phyloP scores from a whole-genome alignment of 352 stramenopile species.

The Phytophthora cryptogea region DNA sequence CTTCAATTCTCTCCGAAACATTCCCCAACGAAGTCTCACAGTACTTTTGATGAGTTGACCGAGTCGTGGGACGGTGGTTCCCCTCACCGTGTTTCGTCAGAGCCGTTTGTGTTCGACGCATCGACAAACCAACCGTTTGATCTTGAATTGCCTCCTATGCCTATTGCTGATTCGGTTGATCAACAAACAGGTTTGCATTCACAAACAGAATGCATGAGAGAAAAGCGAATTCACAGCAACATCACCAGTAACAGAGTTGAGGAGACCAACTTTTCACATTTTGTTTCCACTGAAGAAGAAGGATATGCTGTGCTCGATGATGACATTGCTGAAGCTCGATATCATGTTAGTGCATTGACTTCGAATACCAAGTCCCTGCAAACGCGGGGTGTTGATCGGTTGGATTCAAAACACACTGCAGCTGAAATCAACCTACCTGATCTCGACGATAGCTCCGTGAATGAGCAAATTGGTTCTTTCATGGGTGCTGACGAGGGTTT shows the following conservation, averaged over 20 bases:
- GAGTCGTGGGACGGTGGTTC: conserved; percentile 35
- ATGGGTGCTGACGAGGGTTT: background rate
- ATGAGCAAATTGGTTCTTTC: background rate
- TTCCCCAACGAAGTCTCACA: conserved; percentile 15
- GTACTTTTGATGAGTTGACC: conserved; percentile 40
- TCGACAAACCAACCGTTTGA: conserved; percentile 27
- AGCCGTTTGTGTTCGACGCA: conserved; percentile 29
- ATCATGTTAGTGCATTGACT: background rate
- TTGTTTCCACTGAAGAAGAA: background rate
- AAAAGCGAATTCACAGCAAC: background rate
- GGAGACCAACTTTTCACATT: background rate
- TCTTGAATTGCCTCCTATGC: conserved; percentile 6
- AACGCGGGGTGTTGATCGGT: background rate
- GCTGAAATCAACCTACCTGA: background rate
- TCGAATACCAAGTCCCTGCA: background rate
- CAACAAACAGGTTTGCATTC: background rate
- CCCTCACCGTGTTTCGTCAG: conserved; percentile 7
- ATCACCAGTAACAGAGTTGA: background rate
- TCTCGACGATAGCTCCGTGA: background rate
- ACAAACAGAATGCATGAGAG: conserved; percentile 1
- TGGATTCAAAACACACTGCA: background rate
- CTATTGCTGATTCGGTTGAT: background rate
- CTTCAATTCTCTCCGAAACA: conserved; percentile 25
- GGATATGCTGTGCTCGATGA: background rate
- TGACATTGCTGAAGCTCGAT: background rate